Conservation (phyloP, 768 basidiomycete genomes). For the Hericium coralloides region DNA sequence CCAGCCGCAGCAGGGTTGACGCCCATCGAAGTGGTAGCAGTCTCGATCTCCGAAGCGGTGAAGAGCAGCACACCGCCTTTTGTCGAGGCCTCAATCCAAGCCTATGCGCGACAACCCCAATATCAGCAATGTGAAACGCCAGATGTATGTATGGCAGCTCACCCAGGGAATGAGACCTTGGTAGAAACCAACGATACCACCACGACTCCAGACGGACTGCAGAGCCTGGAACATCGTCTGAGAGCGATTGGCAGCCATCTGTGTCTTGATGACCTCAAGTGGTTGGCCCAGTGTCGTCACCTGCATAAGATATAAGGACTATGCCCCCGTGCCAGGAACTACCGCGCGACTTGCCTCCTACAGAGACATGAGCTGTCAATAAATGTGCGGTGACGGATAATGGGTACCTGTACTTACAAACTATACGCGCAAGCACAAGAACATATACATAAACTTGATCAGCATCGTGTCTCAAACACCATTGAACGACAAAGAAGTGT, state of each 20-base stretch:
- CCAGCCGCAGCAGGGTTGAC: slow-evolving; percentile 78
- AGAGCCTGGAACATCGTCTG: slow-evolving; percentile 87
- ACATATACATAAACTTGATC: neutral
- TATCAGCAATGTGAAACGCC: slow-evolving; percentile 2
- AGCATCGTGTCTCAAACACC: neutral
- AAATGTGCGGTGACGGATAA: slow-evolving; percentile 2
- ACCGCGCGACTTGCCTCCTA: slow-evolving; percentile 58
- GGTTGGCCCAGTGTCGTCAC: slow-evolving; percentile 98
- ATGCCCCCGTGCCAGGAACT: neutral
- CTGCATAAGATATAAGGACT: slow-evolving; percentile 28
- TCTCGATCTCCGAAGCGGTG: slow-evolving; percentile 92
- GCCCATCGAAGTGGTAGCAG: slow-evolving; percentile 51
- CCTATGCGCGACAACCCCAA: slow-evolving; percentile 35
- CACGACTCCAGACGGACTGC: slow-evolving; percentile 83
- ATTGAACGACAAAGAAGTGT: slow-evolving; percentile 5
- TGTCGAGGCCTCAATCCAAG: slow-evolving; percentile 99
- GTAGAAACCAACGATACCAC: slow-evolving; percentile 85
- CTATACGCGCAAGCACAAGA: slow-evolving; percentile 11
- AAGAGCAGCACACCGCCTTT: slow-evolving; percentile 96
- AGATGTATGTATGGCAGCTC: slow-evolving; percentile 18
- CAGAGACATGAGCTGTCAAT: slow-evolving; percentile 20
- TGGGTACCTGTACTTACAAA: slow-evolving; percentile 23
- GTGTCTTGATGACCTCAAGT: slow-evolving; percentile 95
- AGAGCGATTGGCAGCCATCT: slow-evolving; percentile 96
- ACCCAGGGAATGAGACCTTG: slow-evolving; percentile 99